Evolutionary conservation across 2,329 filamentous ascomycete species (phyloP), one percentile per base, ranked within the genome.

Genomic region (Beauveria scarabaeidicola): DNA sequence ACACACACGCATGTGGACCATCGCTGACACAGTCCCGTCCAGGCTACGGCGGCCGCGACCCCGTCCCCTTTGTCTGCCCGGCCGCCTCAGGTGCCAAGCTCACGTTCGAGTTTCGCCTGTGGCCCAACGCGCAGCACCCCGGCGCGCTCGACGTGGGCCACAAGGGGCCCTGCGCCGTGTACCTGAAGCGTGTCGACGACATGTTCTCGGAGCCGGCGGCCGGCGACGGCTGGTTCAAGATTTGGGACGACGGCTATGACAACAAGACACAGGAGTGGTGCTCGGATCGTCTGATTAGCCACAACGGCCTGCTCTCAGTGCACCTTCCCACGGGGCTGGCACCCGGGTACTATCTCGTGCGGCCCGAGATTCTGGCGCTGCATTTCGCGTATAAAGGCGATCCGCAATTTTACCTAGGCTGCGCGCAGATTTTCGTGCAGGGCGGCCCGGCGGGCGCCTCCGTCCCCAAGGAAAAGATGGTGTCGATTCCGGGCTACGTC

Each of bases 181-280:
- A 91, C 72, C 76, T 90, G 74, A 91, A 91, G 75, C 82, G 83
- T 66, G 81, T 90, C 1, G 72, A 76, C 63, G 78, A 84, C 60
- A 83, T 85, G 61, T 73, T 73, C 13, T 69, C 68, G 23, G 74
- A 78, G 63, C 17, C 80, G 13, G 83, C 83, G 53, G 74, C 78
- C 25, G 87, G 88, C 5, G 74, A 77, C 54, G 88, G 88, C 43
- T 92, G 88, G 89, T 89, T 91, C 79, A 91, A 91, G 78, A 82
- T 91, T 68, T 90, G 81, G 77, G 81, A 89, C 61, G 79, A 86
- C 55, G 86, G 85, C 50, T 89, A 88, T 72, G 78, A 88, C 65
- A 69, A 73, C 5, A 65, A 69, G 5, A 75, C 76, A 1, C 70
- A 75, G 29, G 75, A 82, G 69, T 91, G 88, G 87, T 90, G 88